These are phyloP conservation scores for Sporisorium reilianum DNA, from an alignment of 1,284 basidiomycete genomes.

Conservation along the genomic window DNA sequence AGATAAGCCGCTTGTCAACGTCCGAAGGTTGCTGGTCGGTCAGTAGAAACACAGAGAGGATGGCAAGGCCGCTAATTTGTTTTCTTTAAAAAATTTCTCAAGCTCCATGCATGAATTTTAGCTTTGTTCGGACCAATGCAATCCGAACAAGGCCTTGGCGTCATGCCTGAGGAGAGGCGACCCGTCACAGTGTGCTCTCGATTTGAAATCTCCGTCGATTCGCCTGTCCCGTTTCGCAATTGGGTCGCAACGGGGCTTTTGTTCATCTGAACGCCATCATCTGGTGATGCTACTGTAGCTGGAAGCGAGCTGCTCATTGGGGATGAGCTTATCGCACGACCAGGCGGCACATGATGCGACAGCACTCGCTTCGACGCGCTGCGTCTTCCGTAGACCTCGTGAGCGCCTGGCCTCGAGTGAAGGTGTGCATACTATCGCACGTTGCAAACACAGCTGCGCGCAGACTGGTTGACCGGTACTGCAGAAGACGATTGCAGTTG, in stretches of 20 bases:
- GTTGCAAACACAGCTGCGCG: not conserved
- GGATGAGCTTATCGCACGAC: slow-evolving; percentile 3
- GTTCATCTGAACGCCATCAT: not conserved
- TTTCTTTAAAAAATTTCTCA: too few species aligned
- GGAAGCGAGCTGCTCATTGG: not conserved
- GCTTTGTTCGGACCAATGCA: not conserved
- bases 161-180: not conserved
- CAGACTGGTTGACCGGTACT: not conserved
- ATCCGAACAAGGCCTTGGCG: not conserved
- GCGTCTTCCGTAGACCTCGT: not conserved
- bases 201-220: too few species aligned
- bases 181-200: too few species aligned
- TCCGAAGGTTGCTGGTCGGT: not conserved
- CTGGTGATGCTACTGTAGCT: not conserved
- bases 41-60: not conserved
- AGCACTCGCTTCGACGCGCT: not conserved
- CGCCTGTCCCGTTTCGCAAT: not conserved
- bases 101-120: not conserved
- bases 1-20: slow-evolving; percentile 7
- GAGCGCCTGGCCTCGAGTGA: not conserved
- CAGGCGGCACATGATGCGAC: not conserved
- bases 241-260: too few species aligned
- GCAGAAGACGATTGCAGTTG: not conserved
- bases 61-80: not conserved
- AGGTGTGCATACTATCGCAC: not conserved